Conservation (phyloP, 352 stramenopile genomes). For the Phytopythium sindhum region DNA sequence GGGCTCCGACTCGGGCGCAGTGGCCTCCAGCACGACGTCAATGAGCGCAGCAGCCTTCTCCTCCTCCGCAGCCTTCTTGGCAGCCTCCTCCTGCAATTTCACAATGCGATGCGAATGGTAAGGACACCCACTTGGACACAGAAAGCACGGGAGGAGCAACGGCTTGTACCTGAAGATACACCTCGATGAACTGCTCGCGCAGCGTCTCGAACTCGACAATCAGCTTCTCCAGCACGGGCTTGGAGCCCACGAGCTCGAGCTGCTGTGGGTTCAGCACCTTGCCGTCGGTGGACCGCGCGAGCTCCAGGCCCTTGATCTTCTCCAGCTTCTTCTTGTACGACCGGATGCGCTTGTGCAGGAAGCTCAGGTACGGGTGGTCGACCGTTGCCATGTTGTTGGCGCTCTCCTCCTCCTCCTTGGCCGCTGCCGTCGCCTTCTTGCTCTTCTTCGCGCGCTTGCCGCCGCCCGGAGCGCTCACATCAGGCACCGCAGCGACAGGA, state of each 20-base stretch:
- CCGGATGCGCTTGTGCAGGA: slow-evolving; percentile 80
- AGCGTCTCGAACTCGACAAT: slow-evolving; percentile 69
- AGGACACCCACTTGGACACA: neutral
- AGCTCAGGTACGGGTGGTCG: slow-evolving; percentile 77
- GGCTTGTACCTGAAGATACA: slow-evolving; percentile 33
- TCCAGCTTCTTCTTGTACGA: slow-evolving; percentile 85
- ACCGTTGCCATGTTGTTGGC: slow-evolving; percentile 36
- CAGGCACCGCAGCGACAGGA: neutral
- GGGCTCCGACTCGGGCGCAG: slow-evolving; percentile 4
- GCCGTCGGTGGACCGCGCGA: slow-evolving; percentile 32
- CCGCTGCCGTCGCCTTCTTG: slow-evolving; percentile 19
- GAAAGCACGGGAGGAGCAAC: neutral
- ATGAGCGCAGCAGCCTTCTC: slow-evolving; percentile 6
- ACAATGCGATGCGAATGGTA: neutral
- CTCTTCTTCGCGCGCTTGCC: slow-evolving; percentile 21
- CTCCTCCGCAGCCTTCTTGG: slow-evolving; percentile 25
- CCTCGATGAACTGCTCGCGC: slow-evolving; percentile 71
- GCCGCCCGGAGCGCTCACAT: neutral
- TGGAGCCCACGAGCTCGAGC: slow-evolving; percentile 61
- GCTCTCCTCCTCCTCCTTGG: slow-evolving; percentile 28
- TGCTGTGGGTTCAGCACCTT: slow-evolving; percentile 81
- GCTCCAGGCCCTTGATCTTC: slow-evolving; percentile 73
- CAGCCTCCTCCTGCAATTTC: slow-evolving; percentile 27
- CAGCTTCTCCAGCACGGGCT: slow-evolving; percentile 71
- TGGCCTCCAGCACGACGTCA: slow-evolving; percentile 13